Evolutionary conservation across 176 grass and related monocot genomes (phyloP).

Genomic region (Canna indica): DNA sequence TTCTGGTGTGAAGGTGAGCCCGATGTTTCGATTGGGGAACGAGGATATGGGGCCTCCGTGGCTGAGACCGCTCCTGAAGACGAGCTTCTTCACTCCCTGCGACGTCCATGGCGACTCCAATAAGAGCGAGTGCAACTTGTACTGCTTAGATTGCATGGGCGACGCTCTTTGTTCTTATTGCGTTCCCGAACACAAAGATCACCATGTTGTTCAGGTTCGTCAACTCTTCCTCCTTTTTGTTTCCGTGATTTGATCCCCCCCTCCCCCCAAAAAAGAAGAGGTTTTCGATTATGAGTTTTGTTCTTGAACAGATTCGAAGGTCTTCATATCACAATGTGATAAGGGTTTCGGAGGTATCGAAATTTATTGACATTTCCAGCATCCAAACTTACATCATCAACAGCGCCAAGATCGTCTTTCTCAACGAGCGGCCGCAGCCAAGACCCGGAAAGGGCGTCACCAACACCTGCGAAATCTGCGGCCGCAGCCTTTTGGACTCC

Average conservation of each 20-base stretch:
- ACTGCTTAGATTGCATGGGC: constrained; percentile 41
- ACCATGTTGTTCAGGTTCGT: constrained; percentile 33
- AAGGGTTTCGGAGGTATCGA: constrained; percentile 40
- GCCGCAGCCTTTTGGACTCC: constrained; percentile 37
- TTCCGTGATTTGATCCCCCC: background rate
- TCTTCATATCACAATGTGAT: constrained; percentile 50
- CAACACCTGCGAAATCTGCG: constrained; percentile 40
- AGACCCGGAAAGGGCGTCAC: constrained; percentile 36
- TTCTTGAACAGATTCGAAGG: constrained; percentile 24
- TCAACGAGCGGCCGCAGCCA: constrained; percentile 39
- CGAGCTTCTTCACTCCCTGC: constrained; percentile 36
- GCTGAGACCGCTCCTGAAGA: constrained; percentile 32
- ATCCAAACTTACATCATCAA: constrained; percentile 53
- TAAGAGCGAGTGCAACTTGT: constrained; percentile 53
- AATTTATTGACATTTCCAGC: constrained; percentile 39
- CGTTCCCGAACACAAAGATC: constrained; percentile 30
- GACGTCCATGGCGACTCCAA: constrained; percentile 28
- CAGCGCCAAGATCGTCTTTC: constrained; percentile 44
- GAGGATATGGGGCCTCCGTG: constrained; percentile 28
- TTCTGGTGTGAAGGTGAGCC: constrained; percentile 26
- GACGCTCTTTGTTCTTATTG: constrained; percentile 32
- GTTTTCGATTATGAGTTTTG: background rate
- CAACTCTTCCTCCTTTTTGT: background rate
- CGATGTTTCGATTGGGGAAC: constrained; percentile 21
- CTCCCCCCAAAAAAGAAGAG: no score